Evolutionary conservation across 306 rosid genomes (phyloP), one percentile per base, ranked within the genome.

Genomic region (Rubus idaeus): DNA sequence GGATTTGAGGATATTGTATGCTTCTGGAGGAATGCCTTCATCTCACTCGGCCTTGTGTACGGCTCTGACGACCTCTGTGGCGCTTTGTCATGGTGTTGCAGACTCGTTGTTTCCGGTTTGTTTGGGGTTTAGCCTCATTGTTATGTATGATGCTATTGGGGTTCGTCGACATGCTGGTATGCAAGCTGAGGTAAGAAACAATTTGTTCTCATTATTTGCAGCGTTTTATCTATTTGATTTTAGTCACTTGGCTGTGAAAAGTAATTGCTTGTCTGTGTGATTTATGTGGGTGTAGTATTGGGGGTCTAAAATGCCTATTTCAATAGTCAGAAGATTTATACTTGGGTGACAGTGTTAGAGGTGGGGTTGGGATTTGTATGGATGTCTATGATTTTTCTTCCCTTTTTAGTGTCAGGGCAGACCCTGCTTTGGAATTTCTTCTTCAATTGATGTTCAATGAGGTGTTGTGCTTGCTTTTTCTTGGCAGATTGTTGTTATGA

Each of bases 11-110:
- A 63, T 93, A 0, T 26, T 88, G 70, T 91, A 21, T 81, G 86
- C 91, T 3, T 89, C 91, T 3, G 98, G 97, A 0, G 98, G 98
- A 35, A 91, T 94, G 97, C 98, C 97, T n/a, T 94, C 97, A 26
- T 94, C 98, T 18, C 98, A 91, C 75, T 87, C 97, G 17, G 91
- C 98, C 0, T 79, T 94, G 72, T 94, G 98, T 74, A 90, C 88
- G 10, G 98, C 97, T 11, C 78, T 94, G 75, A 84, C 98, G 37
- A 90, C 98, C 44, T 90, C 98, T 2, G 96, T 93, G 53, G 98
- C 97, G 41, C 87, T 93, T 65, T 87, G 90, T 47, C 84, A 82
- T 18, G 88, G 83, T 47, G 77, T 78, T 9, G 88, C 90, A 8
- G 91, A 86, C 58, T 91, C 98, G 0, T 82, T 93, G 8, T 93